Evolutionary conservation across 176 grass and related monocot genomes (phyloP), one percentile per base, ranked within the genome.

Genomic region (Metroxylon sagu): DNA sequence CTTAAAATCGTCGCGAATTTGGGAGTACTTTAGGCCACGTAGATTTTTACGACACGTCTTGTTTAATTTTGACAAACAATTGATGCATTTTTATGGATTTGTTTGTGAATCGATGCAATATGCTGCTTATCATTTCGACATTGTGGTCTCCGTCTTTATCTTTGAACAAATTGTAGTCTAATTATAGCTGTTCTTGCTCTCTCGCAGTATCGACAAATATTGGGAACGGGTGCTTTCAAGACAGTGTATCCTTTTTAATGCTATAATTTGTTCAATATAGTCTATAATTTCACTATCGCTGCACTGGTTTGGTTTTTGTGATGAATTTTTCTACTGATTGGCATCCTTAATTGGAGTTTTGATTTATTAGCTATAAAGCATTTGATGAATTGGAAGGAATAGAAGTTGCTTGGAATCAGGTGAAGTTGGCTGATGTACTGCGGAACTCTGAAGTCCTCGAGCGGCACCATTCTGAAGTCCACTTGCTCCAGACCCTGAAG

Each of bases 341-440:
- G 65, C 26, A 61, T 82, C 75, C 87, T 79, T 85, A 56, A 90
- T 75, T 60, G 58, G 59, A 29, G 31, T 68, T 19, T 59, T 5
- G 74, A 48, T 55, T 5, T 65, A 8, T 17, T 65, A 90, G 82
- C 16, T 90, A 85, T 56, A 85, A 90, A 53, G 82, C 82, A 59
- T 90, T 90, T 63, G 87, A 90, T 85, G 82, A 90, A 54, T 66
- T 90, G 16, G 87, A 90, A 90, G 87, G 87, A 19, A 76, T 89
- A 50, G 86, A 89, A 54, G 86, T 89, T 72, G 86, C 86, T 50
- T 89, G 86, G 86, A 89, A 89, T 48, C 86, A 82, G 59, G 80
- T 89, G 28, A 89, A 89, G 74, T 74, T 85, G 16, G 81, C 67
- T 0, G 77, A 89, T 57, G 54, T 89, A 66, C 61, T 85, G 39